phyloP scores from a whole-genome alignment of 192 early-diverging fungal species.

The Backusella westeae region DNA sequence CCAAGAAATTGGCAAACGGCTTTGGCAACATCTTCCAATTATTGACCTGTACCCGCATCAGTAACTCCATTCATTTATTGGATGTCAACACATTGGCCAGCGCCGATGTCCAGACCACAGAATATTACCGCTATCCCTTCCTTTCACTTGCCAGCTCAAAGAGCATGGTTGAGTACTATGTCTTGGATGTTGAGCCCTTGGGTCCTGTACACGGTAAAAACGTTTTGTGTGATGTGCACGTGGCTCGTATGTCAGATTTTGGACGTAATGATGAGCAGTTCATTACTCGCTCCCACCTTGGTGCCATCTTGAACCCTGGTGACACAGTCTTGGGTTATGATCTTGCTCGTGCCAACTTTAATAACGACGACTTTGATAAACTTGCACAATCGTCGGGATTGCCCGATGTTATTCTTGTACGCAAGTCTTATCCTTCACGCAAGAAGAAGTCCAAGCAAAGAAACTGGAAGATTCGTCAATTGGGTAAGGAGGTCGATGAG shows the following conservation, averaged over 20 bases:
- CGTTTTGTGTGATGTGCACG: constrained; percentile 85
- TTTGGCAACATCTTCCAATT: constrained; percentile 85
- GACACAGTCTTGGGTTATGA: constrained; percentile 94
- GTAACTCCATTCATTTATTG: constrained; percentile 82
- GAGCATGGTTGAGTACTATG: constrained; percentile 91
- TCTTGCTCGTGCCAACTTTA: constrained; percentile 86
- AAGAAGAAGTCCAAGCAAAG: constrained; percentile 83
- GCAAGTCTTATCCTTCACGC: constrained; percentile 87
- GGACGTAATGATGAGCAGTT: constrained; percentile 84
- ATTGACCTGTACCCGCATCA: constrained; percentile 80
- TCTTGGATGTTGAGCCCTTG: constrained; percentile 88
- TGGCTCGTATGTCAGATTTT: constrained; percentile 74
- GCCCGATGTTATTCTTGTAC: constrained; percentile 90
- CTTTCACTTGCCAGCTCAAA: constrained; percentile 69
- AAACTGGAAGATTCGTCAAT: constrained; percentile 88
- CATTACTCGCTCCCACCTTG: constrained; percentile 89
- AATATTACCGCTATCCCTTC: constrained; percentile 89
- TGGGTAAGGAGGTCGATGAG: constrained; percentile 91
- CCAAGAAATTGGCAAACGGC: constrained; percentile 78
- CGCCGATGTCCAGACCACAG: constrained; percentile 68
- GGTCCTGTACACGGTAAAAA: constrained; percentile 73
- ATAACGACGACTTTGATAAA: constrained; percentile 79
- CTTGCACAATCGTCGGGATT: constrained; percentile 47
- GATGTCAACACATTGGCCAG: constrained; percentile 83
- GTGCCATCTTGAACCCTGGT: constrained; percentile 85